phyloP scores from a whole-genome alignment of 495 filamentous ascomycete species.

The Xylaria intraflava region DNA sequence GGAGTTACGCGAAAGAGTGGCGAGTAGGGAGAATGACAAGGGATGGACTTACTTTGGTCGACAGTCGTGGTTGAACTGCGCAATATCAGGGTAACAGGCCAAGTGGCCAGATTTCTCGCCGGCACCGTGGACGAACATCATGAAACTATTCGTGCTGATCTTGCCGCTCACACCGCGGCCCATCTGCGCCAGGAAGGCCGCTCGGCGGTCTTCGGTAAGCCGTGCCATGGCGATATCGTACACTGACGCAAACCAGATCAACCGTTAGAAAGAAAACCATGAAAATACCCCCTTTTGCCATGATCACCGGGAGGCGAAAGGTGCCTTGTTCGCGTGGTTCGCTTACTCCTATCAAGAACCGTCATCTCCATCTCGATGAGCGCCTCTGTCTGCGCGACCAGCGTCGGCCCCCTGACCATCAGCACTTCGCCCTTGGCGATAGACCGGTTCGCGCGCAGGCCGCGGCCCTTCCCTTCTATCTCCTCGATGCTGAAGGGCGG shows the following conservation, averaged over 20 bases:
- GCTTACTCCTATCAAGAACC: slow-evolving; percentile 4
- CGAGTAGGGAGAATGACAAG: background rate
- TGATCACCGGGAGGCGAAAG: background rate
- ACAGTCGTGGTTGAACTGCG: slow-evolving; percentile 39
- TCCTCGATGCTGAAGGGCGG: slow-evolving; percentile 23
- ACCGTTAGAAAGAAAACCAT: background rate
- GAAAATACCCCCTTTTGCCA: too few relatives aligned
- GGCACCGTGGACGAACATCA: slow-evolving; percentile 28
- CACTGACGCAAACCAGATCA: slow-evolving; percentile 2
- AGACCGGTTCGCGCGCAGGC: slow-evolving; percentile 32
- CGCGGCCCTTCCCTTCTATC: slow-evolving; percentile 34
- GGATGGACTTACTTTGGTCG: slow-evolving; percentile 34
- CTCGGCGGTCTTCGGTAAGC: slow-evolving; percentile 18
- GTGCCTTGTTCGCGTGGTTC: background rate
- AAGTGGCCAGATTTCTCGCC: slow-evolving; percentile 27
- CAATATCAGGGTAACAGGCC: slow-evolving; percentile 31
- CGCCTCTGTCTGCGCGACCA: slow-evolving; percentile 26
- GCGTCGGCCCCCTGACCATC: slow-evolving; percentile 25
- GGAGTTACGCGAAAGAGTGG: too few relatives aligned
- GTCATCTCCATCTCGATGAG: slow-evolving; percentile 20
- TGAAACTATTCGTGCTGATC: slow-evolving; percentile 36
- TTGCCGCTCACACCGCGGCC: slow-evolving; percentile 27
- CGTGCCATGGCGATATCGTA: slow-evolving; percentile 26
- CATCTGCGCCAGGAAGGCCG: slow-evolving; percentile 29
- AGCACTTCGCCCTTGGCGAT: slow-evolving; percentile 35